A percentile compares a stretch with the other conserved stretches of the same genome.
phyloP scores from a whole-genome alignment of 2,329 filamentous ascomycete genomes.

The Scytalidium sp. region DNA sequence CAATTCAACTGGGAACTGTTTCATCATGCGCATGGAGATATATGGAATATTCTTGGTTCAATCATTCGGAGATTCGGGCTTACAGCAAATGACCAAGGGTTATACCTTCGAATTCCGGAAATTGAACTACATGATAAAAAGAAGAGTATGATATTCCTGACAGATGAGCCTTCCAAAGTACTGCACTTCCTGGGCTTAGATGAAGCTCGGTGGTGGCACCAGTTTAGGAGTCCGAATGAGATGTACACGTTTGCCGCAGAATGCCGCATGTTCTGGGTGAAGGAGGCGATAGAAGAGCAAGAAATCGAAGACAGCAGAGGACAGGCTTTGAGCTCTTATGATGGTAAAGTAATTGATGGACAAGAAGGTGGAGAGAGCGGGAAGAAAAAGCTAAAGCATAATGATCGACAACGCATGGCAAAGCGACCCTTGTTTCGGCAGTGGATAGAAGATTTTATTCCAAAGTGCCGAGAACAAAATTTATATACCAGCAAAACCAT shows the following conservation, averaged over 20 bases:
- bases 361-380: constrained; percentile 29
- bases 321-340: constrained; percentile 5
- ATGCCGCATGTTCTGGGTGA: constrained; percentile 56
- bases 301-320: constrained; percentile 9
- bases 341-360: constrained; percentile 9
- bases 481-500: constrained; percentile 26
- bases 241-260: constrained; percentile 60
- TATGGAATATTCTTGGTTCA: constrained; percentile 63
- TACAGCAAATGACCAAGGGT: constrained; percentile 58
- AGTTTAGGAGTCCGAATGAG: constrained; percentile 51
- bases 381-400: constrained; percentile 40
- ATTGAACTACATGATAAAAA: constrained; percentile 59
- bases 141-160: constrained; percentile 55
- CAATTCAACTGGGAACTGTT: constrained; percentile 63
- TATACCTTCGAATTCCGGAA: constrained; percentile 65
- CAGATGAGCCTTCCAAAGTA: constrained; percentile 50
- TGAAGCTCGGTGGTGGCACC: constrained; percentile 43
- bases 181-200: constrained; percentile 64
- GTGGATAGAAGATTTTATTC: constrained; percentile 65
- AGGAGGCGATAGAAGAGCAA: constrained; percentile 26
- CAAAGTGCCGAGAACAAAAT: constrained; percentile 40
- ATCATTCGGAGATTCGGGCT: constrained; percentile 64
- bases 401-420: constrained; percentile 54
- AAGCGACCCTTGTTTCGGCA: constrained; percentile 53
- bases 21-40: constrained; percentile 68